These are phyloP conservation scores for Panaeolus cyanescens DNA, from an alignment of 768 basidiomycete species.

Conservation along the genomic window DNA sequence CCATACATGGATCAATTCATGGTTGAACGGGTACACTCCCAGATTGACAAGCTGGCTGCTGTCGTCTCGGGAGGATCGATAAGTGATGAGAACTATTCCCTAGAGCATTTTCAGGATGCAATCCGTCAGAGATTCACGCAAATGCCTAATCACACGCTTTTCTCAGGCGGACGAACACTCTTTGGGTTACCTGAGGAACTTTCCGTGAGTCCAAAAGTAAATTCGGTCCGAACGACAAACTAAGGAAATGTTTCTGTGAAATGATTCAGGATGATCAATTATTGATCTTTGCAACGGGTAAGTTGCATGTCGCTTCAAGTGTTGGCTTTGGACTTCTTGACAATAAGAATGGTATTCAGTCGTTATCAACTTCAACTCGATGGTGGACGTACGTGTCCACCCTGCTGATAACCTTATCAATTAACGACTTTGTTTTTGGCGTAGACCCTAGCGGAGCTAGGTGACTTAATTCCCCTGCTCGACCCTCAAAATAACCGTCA, in stretches of 20 bases:
- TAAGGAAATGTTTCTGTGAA: not conserved
- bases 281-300: not conserved
- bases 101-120: not conserved
- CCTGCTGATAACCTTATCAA: not conserved
- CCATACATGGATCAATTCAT: conserved; percentile 1
- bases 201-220: not conserved
- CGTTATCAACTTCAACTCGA: conserved; percentile 2
- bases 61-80: conserved; percentile 3
- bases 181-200: conserved; percentile 2
- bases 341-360: not conserved
- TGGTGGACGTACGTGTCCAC: not conserved
- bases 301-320: not conserved
- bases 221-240: not conserved
- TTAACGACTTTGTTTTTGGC: not conserved
- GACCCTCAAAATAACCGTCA: not conserved
- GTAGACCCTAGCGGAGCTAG: conserved; percentile 1
- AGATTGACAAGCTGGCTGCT: not conserved
- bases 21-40: not conserved
- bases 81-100: not conserved
- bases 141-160: not conserved
- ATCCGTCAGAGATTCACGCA: not conserved
- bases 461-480: not conserved
- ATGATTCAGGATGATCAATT: not conserved
- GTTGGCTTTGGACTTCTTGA: not conserved
- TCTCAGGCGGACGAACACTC: not conserved